Conservation (phyloP, 2,329 filamentous ascomycete genomes). For the Trichoderma koningii region DNA sequence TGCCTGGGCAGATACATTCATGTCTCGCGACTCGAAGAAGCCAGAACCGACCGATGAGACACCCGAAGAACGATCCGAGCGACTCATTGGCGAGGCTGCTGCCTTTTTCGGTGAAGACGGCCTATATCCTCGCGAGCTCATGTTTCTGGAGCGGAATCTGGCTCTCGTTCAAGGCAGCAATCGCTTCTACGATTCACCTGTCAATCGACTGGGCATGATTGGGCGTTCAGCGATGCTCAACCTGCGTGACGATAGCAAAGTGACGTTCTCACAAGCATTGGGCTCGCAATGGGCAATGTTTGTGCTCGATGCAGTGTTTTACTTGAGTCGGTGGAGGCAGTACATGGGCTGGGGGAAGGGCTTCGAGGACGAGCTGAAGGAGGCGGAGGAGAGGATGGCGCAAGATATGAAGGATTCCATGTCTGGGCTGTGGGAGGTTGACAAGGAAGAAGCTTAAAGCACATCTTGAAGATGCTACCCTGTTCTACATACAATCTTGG, state of each 20-base stretch:
- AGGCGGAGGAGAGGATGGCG: conserved; percentile 23
- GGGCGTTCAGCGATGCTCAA: conserved; percentile 24
- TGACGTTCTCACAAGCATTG: conserved; percentile 12
- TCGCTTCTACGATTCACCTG: conserved; percentile 20
- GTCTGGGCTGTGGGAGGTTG: conserved; percentile 17
- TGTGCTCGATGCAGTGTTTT: conserved; percentile 23
- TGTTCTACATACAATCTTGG: not conserved
- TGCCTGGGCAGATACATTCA: conserved; percentile 20
- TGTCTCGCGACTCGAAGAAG: conserved; percentile 22
- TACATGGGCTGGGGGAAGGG: conserved; percentile 25
- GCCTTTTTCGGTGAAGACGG: conserved; percentile 19
- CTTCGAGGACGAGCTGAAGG: conserved; percentile 21
- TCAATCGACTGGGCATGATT: conserved; percentile 23
- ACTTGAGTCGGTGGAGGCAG: conserved; percentile 21
- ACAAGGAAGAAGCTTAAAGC: conserved; percentile 1
- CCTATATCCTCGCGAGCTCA: conserved; percentile 15
- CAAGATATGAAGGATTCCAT: conserved; percentile 25
- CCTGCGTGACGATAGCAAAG: conserved; percentile 3
- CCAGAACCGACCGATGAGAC: conserved; percentile 9
- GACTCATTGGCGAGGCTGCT: not conserved
- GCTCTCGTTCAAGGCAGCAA: conserved; percentile 24
- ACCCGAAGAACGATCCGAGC: conserved; percentile 13
- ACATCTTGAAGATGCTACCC: not conserved
- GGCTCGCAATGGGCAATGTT: conserved; percentile 21
- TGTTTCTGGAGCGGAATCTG: conserved; percentile 21